A percentile compares a stretch with the other conserved stretches of the same genome.
Conservation (phyloP, 768 basidiomycete species). For the Peribolospora baueri region DNA sequence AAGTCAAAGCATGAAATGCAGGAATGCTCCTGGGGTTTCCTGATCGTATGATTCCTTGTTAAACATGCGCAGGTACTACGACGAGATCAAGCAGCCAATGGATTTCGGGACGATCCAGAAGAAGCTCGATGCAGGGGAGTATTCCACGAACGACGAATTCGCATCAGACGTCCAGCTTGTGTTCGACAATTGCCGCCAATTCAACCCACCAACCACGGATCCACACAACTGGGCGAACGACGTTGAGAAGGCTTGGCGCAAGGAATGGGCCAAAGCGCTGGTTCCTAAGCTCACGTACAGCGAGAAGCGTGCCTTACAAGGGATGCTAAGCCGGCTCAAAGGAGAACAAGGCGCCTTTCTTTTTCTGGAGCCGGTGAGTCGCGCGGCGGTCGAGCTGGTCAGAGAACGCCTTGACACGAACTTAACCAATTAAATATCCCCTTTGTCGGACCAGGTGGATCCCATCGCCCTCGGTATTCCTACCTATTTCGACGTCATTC, state of each 20-base stretch:
- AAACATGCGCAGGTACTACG: conserved; percentile 43
- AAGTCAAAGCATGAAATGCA: no score
- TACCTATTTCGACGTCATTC: conserved; percentile 65
- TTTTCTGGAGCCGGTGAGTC: not conserved
- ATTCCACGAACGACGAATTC: conserved; percentile 60
- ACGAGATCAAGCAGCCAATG: conserved; percentile 78
- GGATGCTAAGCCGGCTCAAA: conserved; percentile 40
- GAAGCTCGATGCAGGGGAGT: conserved; percentile 65
- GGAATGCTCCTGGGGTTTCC: no score
- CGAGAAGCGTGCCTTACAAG: conserved; percentile 56
- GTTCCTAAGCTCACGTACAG: conserved; percentile 47
- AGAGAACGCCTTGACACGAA: not conserved
- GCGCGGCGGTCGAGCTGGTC: not conserved
- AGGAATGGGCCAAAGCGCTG: conserved; percentile 58
- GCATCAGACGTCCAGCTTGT: conserved; percentile 68
- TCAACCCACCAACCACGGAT: conserved; percentile 64
- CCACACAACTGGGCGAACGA: conserved; percentile 45
- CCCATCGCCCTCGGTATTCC: conserved; percentile 60
- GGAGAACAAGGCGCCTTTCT: conserved; percentile 29
- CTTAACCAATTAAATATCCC: not conserved
- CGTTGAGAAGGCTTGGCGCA: conserved; percentile 51
- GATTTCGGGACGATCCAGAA: conserved; percentile 70
- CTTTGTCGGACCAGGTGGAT: conserved; percentile 47
- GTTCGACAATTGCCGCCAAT: conserved; percentile 69
- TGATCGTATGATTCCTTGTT: no score